Base-by-base conservation (phyloP, 257 asterid species). In the Buddleja alternifolia region DNA sequence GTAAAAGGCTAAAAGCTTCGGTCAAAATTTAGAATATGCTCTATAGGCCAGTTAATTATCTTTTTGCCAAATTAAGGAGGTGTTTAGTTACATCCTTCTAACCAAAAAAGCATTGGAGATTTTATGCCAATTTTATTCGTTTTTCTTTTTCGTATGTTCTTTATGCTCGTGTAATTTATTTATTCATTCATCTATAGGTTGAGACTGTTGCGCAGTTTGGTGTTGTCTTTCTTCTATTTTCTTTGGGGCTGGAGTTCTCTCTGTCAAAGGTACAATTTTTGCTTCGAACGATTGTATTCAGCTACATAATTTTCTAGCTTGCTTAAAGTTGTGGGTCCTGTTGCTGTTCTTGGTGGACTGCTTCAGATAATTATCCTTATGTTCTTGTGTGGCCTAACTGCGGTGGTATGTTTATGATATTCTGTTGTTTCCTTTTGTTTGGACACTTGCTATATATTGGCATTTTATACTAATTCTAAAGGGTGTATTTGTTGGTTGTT, bases 171-270 rank as follows among this genome's bases (percentile, higher is more conserved):
- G n/a, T 32, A 64, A 62, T 64, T 63, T 71, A 21, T 36, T 20
- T 68, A n/a, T 42, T 71, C 25, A 25, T 60, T 44, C 60, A 21
- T 57, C 11, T 69, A 75, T 91, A 93, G 98, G 97, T 90, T 71
- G 98, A 90, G 85, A 93, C 98, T 36, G 86, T 93, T 77, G 98
- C 98, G 21, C 98, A 93, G 80, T 93, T 93, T 78, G 98, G 98
- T 60, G 97, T 93, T 77, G 93, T 93, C 72, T 93, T 93, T 83
- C 98, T 93, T 81, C 82, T 93, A 34, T 93, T 93, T 86, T 96
- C 97, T 72, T 77, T 93, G 81, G 98, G 98, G 47, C 85, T 93
- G 75, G 98, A 93, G 78, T 93, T 93, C 76, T 93, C 98, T 77
- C 70, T 90, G 81, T 60, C 96, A 44, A 93, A 90, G 96, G 98